Base-by-base conservation (phyloP, 1,284 basidiomycete genomes). In the Quambalaria eucalypti region DNA sequence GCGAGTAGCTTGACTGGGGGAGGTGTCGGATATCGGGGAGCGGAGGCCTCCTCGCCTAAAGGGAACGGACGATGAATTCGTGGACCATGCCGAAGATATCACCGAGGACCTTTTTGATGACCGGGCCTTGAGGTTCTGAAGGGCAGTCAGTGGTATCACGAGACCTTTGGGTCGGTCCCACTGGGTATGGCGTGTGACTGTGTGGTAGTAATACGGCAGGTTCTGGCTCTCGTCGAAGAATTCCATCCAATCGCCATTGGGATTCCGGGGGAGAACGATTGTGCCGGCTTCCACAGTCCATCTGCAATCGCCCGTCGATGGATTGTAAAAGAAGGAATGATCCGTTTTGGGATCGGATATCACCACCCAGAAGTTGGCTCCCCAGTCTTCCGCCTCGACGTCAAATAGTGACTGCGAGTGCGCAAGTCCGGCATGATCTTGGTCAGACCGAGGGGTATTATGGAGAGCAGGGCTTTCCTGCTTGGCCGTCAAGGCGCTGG, bases 181-280 rank as follows among this genome's bases (percentile, higher is more conserved):
- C 31, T 87, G 85, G 2, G 89, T 91, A 66, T 87, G 85, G 2
- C 85, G 85, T 1, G 87, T 85, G 73, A 87, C 84, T 1, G 90
- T 95, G 69, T 88, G 89, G 77, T 91, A 92, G 77, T 90, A 96
- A 76, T 96, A 96, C 12, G 87, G 84, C 55, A 90, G 79, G 33
- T 86, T 85, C 38, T 85, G 80, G 29, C 83, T 81, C 33, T 87
- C 84, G 76, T 93, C 90, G 42, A 81, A 80, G 61, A 95, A 81
- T 76, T 95, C 90, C 89, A 90, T 93, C 90, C 90, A 96, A 74
- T 93, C 89, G 47, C 91, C 91, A 30, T 87, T 84, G 2, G 83
- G 80, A 58, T 81, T 87, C 6, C 88, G 87, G 25, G 90, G 91
- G 31, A 96, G 79, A 1, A 92, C 85, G 74, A 90, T 90, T 51